Evolutionary conservation across 345 rosid genomes (phyloP).

Genomic region (Salix brachista): DNA sequence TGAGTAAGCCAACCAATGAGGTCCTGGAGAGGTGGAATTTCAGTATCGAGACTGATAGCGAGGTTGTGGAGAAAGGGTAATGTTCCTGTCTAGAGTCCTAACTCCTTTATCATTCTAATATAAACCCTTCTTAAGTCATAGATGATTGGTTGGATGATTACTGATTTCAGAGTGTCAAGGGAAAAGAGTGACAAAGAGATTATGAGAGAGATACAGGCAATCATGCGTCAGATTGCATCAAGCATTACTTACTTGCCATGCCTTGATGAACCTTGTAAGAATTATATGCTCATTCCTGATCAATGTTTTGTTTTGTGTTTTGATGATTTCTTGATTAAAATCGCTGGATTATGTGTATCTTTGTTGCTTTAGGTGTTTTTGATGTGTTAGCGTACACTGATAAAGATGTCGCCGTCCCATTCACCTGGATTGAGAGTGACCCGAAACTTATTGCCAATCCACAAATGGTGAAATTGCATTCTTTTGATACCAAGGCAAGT

Average conservation of each 20-base stretch:
- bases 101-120: background rate
- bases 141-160: background rate
- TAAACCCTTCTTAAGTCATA: background rate
- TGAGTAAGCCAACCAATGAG: conserved; percentile 77
- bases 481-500: conserved; percentile 85
- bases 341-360: background rate
- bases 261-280: conserved; percentile 88
- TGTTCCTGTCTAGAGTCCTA: background rate
- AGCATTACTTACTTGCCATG: conserved; percentile 96
- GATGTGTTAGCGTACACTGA: conserved; percentile 94
- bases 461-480: conserved; percentile 96
- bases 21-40: conserved; percentile 96
- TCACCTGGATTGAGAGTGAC: conserved; percentile 94
- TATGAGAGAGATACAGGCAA: conserved; percentile 95
- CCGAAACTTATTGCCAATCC: conserved; percentile 94
- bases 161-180: conserved; percentile 58
- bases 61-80: conserved; percentile 86
- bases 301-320: background rate
- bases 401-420: conserved; percentile 82
- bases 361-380: conserved; percentile 61
- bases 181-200: conserved; percentile 97
- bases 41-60: conserved; percentile 73
- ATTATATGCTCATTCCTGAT: background rate
- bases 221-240: conserved; percentile 91
- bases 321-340: background rate